Conservation (phyloP, 192 early-diverging fungal genomes). For the Mortierella hygrophila region DNA sequence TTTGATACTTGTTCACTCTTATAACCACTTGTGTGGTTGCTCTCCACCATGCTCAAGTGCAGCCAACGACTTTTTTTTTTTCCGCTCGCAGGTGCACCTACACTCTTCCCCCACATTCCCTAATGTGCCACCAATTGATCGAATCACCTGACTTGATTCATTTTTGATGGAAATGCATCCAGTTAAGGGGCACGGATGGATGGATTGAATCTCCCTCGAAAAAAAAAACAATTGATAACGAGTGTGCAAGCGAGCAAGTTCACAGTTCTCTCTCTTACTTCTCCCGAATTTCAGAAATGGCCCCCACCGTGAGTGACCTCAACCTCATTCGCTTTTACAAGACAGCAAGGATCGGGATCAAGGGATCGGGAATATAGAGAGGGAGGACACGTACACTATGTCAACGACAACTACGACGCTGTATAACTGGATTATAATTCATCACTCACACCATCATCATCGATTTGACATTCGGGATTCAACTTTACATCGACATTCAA, state of each 20-base stretch:
- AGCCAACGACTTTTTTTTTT: no score
- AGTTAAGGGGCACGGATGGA: slow-evolving; percentile 13
- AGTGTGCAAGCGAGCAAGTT: slow-evolving; percentile 19
- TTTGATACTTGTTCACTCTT: no score
- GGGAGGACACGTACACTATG: not conserved
- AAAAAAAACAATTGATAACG: slow-evolving; percentile 37
- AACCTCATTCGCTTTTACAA: not conserved
- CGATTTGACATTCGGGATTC: slow-evolving; percentile 7
- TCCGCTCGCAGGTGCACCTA: no score
- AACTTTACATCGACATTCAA: slow-evolving; percentile 10
- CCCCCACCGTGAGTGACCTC: slow-evolving; percentile 55
- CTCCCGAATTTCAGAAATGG: slow-evolving; percentile 58
- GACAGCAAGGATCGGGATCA: not conserved
- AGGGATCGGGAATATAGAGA: not conserved
- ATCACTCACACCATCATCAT: not conserved
- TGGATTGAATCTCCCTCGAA: slow-evolving; percentile 22
- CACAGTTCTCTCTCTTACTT: slow-evolving; percentile 44
- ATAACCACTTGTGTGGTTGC: no score
- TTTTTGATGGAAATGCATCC: not conserved
- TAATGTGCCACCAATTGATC: no score
- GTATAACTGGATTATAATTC: not conserved
- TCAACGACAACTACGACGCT: not conserved
- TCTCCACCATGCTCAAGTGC: no score
- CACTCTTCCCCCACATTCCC: no score
- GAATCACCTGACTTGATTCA: no score